Percentiles rank a stretch among this genome's conserved stretches.
These are phyloP conservation scores for Schizosaccharomyces lindneri DNA, from an alignment of 805 yeast genomes.

Conservation along the genomic window DNA sequence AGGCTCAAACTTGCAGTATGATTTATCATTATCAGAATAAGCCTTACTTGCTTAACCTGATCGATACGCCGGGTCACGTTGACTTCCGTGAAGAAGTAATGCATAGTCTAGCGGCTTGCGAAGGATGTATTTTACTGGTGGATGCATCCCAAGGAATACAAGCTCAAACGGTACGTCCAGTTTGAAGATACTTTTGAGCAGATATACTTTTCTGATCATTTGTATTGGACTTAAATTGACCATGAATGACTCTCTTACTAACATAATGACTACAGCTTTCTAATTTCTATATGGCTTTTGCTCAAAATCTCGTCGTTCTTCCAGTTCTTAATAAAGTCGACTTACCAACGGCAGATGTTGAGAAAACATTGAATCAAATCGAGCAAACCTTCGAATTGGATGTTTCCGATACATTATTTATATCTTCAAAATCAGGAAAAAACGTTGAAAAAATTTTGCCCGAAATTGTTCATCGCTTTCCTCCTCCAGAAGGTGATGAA, in stretches of 20 bases:
- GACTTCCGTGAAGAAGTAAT: constrained; percentile 37
- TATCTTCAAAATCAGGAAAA: constrained; percentile 77
- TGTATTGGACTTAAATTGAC: not conserved
- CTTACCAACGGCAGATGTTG: constrained; percentile 64
- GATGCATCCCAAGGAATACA: constrained; percentile 94
- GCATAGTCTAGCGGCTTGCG: constrained; percentile 85
- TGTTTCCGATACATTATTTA: constrained; percentile 47
- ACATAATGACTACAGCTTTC: constrained; percentile 24
- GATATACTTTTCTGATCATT: not conserved
- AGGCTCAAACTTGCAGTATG: constrained; percentile 94
- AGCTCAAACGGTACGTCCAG: constrained; percentile 54
- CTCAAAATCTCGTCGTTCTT: constrained; percentile 52
- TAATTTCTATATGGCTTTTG: constrained; percentile 70
- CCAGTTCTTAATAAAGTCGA: constrained; percentile 88
- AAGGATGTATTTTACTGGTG: constrained; percentile 69
- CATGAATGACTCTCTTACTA: not conserved
- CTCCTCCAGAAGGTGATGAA: constrained; percentile 39
- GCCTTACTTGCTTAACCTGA: constrained; percentile 36
- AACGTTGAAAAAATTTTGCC: constrained; percentile 65
- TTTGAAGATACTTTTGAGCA: not conserved
- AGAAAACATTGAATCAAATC: constrained; percentile 61
- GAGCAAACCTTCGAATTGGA: constrained; percentile 61
- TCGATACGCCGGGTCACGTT: not conserved
- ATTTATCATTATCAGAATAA: constrained; percentile 39
- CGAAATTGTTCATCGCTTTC: constrained; percentile 54